Conservation (phyloP, 164 flowering plant species). For the Cinnamomum micranthum region DNA sequence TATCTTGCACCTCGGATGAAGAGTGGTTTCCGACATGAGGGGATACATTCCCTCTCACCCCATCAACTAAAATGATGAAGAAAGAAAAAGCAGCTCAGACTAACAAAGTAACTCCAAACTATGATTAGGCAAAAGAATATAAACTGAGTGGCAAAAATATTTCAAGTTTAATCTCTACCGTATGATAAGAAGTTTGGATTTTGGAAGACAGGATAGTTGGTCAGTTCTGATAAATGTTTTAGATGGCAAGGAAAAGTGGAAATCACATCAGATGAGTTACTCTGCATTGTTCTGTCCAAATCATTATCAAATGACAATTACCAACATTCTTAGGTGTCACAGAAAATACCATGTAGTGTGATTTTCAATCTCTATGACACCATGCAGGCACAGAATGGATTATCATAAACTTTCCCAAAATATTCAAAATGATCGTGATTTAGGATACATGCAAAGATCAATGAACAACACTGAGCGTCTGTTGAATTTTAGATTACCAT, state of each 20-base stretch:
- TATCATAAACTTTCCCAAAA: not conserved
- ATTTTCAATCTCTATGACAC: not conserved
- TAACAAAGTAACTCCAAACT: not conserved
- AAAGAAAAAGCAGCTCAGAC: not conserved
- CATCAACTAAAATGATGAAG: slow-evolving; percentile 19
- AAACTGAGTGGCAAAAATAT: not conserved
- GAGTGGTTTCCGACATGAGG: slow-evolving; percentile 18
- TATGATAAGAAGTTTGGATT: not conserved
- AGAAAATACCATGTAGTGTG: not conserved
- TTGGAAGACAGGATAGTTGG: not conserved
- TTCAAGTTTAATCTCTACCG: not conserved
- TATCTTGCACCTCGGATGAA: slow-evolving; percentile 11
- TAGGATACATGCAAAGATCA: not conserved
- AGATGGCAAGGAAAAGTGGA: no score
- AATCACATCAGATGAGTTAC: not conserved
- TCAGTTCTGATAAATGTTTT: not conserved
- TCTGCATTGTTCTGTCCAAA: not conserved
- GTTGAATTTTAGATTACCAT: slow-evolving; percentile 23
- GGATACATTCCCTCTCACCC: slow-evolving; percentile 22
- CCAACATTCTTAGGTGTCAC: not conserved
- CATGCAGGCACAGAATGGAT: not conserved
- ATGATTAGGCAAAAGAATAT: not conserved
- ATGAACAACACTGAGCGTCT: not conserved
- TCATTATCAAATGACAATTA: not conserved
- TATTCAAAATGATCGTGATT: not conserved